Evolutionary conservation across 768 basidiomycete genomes (phyloP).

Genomic region (Imleria badia): DNA sequence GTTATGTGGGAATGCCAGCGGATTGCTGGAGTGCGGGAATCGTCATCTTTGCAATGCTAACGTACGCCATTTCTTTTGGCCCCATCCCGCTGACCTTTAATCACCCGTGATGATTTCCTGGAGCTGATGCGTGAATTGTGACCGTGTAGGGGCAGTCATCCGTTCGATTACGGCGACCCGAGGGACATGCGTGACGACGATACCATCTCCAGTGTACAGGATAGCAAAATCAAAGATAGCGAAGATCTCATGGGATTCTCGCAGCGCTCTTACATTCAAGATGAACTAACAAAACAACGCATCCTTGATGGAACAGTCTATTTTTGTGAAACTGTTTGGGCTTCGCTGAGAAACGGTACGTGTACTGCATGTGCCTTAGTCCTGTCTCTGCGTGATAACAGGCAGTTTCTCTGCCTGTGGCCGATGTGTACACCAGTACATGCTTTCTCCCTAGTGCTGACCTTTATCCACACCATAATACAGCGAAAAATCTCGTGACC

Average conservation of each 20-base stretch:
- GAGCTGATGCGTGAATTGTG: slow-evolving; percentile 8
- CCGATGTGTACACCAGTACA: not conserved
- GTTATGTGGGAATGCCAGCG: slow-evolving; percentile 80
- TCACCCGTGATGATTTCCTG: not conserved
- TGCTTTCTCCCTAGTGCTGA: slow-evolving; percentile 8
- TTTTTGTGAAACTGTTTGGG: slow-evolving; percentile 58
- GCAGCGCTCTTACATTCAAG: slow-evolving; percentile 43
- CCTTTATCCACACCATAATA: not conserved
- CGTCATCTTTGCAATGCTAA: slow-evolving; percentile 79
- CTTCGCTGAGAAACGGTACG: slow-evolving; percentile 56
- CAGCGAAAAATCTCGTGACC: slow-evolving; percentile 56
- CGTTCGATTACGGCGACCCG: slow-evolving; percentile 62
- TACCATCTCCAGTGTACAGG: slow-evolving; percentile 1
- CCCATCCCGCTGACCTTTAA: not conserved
- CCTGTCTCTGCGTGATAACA: not conserved
- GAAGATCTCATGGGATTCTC: slow-evolving; percentile 31
- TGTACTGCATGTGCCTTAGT: not conserved
- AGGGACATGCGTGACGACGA: slow-evolving; percentile 15
- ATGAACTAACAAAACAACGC: slow-evolving; percentile 62
- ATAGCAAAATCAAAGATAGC: slow-evolving; percentile 35
- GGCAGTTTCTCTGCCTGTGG: slow-evolving; percentile 1
- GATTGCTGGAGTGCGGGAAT: slow-evolving; percentile 90
- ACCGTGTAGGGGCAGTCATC: slow-evolving; percentile 62
- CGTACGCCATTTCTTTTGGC: slow-evolving; percentile 48
- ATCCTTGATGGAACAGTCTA: slow-evolving; percentile 64